phyloP scores from a whole-genome alignment of 805 yeast species.

The Teunomyces funiuensis region DNA sequence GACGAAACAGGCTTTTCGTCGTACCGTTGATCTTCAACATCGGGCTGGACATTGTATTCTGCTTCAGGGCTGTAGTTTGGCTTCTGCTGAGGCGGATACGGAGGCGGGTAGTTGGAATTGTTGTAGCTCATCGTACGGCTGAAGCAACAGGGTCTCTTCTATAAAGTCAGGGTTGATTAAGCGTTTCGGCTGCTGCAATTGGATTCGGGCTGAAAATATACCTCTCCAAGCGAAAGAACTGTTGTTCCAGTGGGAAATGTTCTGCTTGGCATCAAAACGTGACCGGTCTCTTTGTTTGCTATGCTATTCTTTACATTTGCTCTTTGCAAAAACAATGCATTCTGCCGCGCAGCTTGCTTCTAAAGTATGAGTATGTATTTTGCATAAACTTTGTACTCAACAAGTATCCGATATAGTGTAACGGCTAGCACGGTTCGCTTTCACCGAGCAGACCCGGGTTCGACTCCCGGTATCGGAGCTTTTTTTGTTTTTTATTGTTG shows the following conservation, averaged over 20 bases:
- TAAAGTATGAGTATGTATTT: background rate
- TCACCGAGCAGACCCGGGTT: conserved; percentile 84
- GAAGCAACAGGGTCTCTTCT: too few relatives aligned
- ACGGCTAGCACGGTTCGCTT: conserved; percentile 82
- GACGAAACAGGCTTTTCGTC: conserved; percentile 34
- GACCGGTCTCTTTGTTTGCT: background rate
- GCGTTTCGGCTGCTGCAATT: too few relatives aligned
- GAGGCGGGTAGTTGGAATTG: background rate
- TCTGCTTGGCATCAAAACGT: background rate
- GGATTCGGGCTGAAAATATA: too few relatives aligned
- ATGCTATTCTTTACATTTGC: too few relatives aligned
- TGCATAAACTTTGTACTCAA: background rate
- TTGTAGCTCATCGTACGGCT: background rate
- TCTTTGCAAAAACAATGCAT: too few relatives aligned
- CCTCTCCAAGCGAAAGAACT: too few relatives aligned
- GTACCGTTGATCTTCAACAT: conserved; percentile 28
- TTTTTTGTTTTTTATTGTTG: conserved; percentile 7
- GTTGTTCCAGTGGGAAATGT: too few relatives aligned
- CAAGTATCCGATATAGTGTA: conserved; percentile 66
- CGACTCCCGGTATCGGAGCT: conserved; percentile 82
- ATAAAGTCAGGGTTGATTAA: too few relatives aligned
- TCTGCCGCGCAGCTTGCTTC: background rate
- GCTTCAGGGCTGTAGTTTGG: conserved; percentile 3
- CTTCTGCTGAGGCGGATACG: background rate
- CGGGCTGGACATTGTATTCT: conserved; percentile 19